Evolutionary conservation across 163 green algal genomes (phyloP), one percentile per base, ranked within the genome.

Genomic region (Prototheca wickerhamii): DNA sequence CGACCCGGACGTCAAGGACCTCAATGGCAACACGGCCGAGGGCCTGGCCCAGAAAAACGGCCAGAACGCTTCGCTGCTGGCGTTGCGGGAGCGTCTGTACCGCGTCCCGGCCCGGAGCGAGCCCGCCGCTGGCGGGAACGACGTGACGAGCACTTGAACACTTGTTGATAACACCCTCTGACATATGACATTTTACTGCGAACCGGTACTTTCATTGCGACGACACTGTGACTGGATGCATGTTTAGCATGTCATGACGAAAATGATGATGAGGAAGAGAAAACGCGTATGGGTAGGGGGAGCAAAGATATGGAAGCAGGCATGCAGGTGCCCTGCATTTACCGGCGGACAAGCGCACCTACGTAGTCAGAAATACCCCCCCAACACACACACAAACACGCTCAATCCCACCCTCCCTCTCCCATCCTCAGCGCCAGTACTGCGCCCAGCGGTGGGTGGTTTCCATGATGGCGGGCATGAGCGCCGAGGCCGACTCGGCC

Each of bases 401-500:
- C 5, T 50, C 31, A 6, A 10, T n/a, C 56, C 26, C 33, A 15
- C 18, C 30, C 32, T 35, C 31, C 20, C 49, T n/a, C 18, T 20
- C 18, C 26, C 23, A 56, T 56, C 33, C 20, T 84, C 65, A 93
- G 21, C 88, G 69, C 91, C 90, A 96, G 76, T 95, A 95, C 73
- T 97, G 89, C 31, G 93, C 92, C 82, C 84, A 95, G 44, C 86
- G 76, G 72, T 98, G 93, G 10, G 88, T 92, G 29, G 84, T 90
- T 64, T 98, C 93, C 60, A 96, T 88, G 59, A 98, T 88, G 57
- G 91, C 79, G 2, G 90, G 91, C 82, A 99, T 91, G 15, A 98
- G 76, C 4, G 91, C 91, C 4, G 76, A 88, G 17, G 87, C 82
- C 23, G 72, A 87, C 58, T 96, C 89, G 55, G 88, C 89, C 65